Base-by-base conservation (phyloP, 495 filamentous ascomycete genomes). In the Aspergillus ostianus region DNA sequence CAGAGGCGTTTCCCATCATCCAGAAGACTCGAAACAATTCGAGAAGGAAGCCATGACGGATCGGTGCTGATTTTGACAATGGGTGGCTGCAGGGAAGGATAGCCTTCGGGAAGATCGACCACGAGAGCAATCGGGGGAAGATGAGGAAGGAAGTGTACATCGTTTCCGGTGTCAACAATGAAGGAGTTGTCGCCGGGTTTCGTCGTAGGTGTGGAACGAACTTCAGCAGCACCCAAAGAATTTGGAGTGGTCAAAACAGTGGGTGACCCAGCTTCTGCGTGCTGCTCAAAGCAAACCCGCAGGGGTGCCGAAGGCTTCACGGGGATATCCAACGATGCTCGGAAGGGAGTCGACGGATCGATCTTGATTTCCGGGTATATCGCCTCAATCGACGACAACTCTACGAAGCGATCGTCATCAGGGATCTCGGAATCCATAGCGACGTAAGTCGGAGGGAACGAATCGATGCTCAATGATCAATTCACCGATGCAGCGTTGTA, bases 361-460 rank as follows among this genome's bases (percentile, higher is more conserved):
- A 89, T 72, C 30, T 79, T 77, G 17, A 96, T 84, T 71, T 98
- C 94, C 19, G 93, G 93, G 62, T 85, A 98, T 62, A 98, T 98
- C 65, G 92, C 89, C 15, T 81, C 79, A 48, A 98, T 85, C n/a
- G 92, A 85, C 50, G 83, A 85, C 51, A 98, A 80, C 73, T 98
- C 94, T 17, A 87, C 79, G 18, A 86, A 80, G 56, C 94, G 90
- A 60, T 89, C 84, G 66, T 91, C 89, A 21, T 80, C 82, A 32
- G 65, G 51, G n/a, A 56, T 45, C 9, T 67, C 69, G 32, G 55
- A 46, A 23, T 76, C 73, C 73, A 77, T 75, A 19, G 53, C 62
- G 52, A 18, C 21, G 15, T 48, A 51, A 26, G 51, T 54, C 18
- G 21, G 7, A 54, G 15, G 15, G 19, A 47, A 55, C 20, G 21